These are phyloP conservation scores for Candida smagusa DNA, from an alignment of 1,139 yeast species.

Conservation along the genomic window DNA sequence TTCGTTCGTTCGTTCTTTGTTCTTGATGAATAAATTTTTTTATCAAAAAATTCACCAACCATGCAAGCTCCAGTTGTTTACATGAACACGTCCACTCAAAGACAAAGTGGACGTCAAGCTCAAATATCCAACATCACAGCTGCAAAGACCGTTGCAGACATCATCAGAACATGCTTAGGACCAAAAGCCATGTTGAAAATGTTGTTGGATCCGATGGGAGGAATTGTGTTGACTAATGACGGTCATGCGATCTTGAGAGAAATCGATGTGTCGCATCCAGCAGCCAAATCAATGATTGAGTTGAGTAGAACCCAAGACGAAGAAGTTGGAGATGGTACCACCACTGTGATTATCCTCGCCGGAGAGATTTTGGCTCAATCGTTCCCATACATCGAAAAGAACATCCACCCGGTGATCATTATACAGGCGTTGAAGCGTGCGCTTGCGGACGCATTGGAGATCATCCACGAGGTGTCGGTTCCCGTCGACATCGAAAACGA, in stretches of 20 bases:
- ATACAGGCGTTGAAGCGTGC: conserved; percentile 94
- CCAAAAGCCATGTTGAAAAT: conserved; percentile 99
- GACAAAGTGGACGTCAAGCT: conserved; percentile 97
- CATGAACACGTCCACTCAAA: conserved; percentile 77
- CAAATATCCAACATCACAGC: conserved; percentile 96
- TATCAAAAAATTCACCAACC: conserved; percentile 2
- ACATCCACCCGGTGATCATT: conserved; percentile 94
- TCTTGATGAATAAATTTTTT: not conserved
- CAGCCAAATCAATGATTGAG: conserved; percentile 98
- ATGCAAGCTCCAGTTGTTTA: conserved; percentile 54
- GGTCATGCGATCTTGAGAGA: conserved; percentile 93
- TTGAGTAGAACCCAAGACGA: conserved; percentile 97
- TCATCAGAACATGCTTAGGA: conserved; percentile 96
- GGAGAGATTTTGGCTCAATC: conserved; percentile 97
- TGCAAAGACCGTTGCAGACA: conserved; percentile 97
- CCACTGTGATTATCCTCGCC: conserved; percentile 90
- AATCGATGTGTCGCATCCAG: conserved; percentile 93
- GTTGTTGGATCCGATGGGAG: conserved; percentile 98
- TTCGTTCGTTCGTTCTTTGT: no score
- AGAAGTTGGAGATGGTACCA: conserved; percentile 98
- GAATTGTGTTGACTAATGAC: conserved; percentile 94
- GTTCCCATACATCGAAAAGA: conserved; percentile 88
- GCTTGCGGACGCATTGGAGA: conserved; percentile 82
- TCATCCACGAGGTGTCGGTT: conserved; percentile 78
- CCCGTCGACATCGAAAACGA: conserved; percentile 86